Conservation (phyloP, 805 yeast genomes). For the Starmerella sp. region DNA sequence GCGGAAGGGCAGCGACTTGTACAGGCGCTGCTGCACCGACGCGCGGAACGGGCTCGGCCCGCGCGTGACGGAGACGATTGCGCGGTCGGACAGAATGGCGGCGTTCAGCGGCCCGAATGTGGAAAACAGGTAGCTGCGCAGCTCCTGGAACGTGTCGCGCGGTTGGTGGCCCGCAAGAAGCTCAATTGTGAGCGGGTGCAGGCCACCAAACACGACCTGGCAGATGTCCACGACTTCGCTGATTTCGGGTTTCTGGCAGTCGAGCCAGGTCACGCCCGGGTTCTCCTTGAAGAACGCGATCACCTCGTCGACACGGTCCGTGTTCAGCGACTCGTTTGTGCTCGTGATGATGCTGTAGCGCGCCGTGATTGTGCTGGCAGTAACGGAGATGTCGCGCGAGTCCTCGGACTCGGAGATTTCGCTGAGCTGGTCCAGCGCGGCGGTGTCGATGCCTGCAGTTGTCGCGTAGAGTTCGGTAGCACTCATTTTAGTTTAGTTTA, state of each 20-base stretch:
- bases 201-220: not conserved
- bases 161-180: not conserved
- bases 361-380: not conserved
- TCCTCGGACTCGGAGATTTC: not conserved
- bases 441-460: not conserved
- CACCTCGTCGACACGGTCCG: not conserved
- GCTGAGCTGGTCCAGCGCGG: not conserved
- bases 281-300: not conserved
- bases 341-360: not conserved
- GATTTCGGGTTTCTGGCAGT: not conserved
- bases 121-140: not conserved
- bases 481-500: not conserved
- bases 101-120: not conserved
- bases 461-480: not conserved
- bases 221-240: not conserved
- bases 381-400: not conserved
- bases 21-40: not conserved
- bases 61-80: not conserved
- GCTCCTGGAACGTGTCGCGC: slow-evolving; percentile 1
- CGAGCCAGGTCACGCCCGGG: not conserved
- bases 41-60: not conserved
- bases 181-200: slow-evolving; percentile 5
- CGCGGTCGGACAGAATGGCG: not conserved
- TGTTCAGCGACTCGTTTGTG: not conserved
- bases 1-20: not conserved